Percentiles rank a stretch among this genome's conserved stretches.
phyloP scores from a whole-genome alignment of 352 stramenopile species.

The Globisporangium solare region DNA sequence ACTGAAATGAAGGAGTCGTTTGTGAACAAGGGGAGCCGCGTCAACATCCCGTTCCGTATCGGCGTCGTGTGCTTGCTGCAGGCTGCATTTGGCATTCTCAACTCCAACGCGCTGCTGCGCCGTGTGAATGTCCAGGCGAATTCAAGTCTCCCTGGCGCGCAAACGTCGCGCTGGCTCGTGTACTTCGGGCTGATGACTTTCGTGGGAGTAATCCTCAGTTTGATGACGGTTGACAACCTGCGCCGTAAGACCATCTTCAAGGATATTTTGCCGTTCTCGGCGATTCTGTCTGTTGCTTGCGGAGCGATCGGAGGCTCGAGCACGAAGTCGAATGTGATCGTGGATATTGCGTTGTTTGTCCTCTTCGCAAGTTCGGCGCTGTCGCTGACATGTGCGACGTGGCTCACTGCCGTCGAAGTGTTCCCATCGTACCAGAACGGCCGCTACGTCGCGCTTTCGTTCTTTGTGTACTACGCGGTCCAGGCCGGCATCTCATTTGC shows the following conservation, averaged over 20 bases:
- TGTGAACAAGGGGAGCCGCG: constrained; percentile 46
- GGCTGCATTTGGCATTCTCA: constrained; percentile 61
- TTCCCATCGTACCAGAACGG: constrained; percentile 76
- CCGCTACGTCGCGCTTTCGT: constrained; percentile 68
- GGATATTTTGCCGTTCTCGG: constrained; percentile 73
- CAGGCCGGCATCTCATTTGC: constrained; percentile 61
- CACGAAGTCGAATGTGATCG: constrained; percentile 37
- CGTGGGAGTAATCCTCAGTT: constrained; percentile 52
- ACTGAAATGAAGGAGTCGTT: constrained; percentile 63
- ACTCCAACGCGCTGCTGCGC: constrained; percentile 60
- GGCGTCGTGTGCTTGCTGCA: constrained; percentile 57
- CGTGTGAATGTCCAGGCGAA: constrained; percentile 57
- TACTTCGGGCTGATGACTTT: constrained; percentile 80
- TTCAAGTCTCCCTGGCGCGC: constrained; percentile 28
- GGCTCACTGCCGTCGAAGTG: constrained; percentile 80
- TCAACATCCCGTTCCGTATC: constrained; percentile 76
- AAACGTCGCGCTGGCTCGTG: constrained; percentile 75
- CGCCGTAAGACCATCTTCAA: constrained; percentile 89
- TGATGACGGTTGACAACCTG: constrained; percentile 79
- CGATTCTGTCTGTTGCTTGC: constrained; percentile 49
- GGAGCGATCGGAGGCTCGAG: constrained; percentile 49
- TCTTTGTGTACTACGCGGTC: constrained; percentile 69
- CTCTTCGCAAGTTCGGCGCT: constrained; percentile 66
- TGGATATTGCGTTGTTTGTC: constrained; percentile 49
- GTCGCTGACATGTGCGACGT: constrained; percentile 72